phyloP scores from a whole-genome alignment of 495 filamentous ascomycete genomes.

The Trichoderma erinaceum region DNA sequence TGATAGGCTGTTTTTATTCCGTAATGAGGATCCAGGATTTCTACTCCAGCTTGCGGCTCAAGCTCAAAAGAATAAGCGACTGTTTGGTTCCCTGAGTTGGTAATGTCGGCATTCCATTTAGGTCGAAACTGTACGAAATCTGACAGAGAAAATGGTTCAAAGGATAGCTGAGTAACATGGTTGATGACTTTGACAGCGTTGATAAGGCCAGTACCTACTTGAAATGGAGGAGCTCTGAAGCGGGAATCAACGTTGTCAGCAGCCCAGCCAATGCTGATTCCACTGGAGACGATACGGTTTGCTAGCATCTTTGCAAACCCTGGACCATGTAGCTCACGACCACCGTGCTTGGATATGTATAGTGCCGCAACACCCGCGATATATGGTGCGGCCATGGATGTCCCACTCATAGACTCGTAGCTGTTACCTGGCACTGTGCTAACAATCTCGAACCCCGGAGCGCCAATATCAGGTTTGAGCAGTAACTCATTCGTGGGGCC shows the following conservation, averaged over 20 bases:
- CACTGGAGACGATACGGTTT: constrained; percentile 34
- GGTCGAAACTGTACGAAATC: constrained; percentile 36
- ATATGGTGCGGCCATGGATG: constrained; percentile 49
- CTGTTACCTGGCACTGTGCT: constrained; percentile 35
- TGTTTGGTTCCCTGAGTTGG: constrained; percentile 32
- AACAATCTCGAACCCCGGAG: constrained; percentile 44
- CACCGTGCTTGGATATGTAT: constrained; percentile 31
- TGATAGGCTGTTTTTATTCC: constrained; percentile 2
- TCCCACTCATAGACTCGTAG: constrained; percentile 40
- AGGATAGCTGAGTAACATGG: constrained; percentile 32
- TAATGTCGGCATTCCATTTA: constrained; percentile 33
- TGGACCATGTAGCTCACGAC: constrained; percentile 31
- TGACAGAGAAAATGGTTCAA: constrained; percentile 37
- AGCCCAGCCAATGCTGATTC: constrained; percentile 37
- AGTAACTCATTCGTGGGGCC: constrained; percentile 39
- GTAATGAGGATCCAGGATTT: constrained; percentile 8
- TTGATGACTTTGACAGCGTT: constrained; percentile 39
- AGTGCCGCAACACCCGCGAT: constrained; percentile 43
- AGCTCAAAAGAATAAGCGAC: constrained; percentile 32
- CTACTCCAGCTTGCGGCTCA: constrained; percentile 22
- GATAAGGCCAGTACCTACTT: constrained; percentile 43
- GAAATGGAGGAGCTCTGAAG: constrained; percentile 36
- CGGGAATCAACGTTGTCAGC: constrained; percentile 28
- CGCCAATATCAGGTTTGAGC: constrained; percentile 41
- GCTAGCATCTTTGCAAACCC: constrained; percentile 31